phyloP scores from a whole-genome alignment of 23 red algal genomes.

The Gracilaria domingensis region DNA sequence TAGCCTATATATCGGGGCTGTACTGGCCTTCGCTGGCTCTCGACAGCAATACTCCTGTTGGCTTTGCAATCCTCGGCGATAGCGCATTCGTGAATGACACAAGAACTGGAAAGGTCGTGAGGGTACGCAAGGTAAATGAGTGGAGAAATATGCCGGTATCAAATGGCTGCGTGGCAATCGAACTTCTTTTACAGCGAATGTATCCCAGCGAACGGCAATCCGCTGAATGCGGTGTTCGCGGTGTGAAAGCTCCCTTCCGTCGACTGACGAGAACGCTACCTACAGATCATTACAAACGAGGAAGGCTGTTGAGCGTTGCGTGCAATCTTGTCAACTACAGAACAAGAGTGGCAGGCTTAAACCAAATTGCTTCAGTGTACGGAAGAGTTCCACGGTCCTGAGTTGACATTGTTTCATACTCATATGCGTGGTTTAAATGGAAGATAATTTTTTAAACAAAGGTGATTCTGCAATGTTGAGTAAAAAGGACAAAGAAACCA shows the following conservation, averaged over 20 bases:
- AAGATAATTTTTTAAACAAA: too few species aligned
- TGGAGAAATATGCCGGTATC: background rate
- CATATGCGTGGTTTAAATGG: too few species aligned
- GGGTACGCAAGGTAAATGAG: background rate
- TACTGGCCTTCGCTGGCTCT: slow-evolving; percentile 18
- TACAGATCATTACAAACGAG: slow-evolving; percentile 12
- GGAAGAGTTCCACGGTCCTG: too few species aligned
- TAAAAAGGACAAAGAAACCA: too few species aligned
- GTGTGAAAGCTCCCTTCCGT: slow-evolving; percentile 7
- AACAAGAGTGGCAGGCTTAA: slow-evolving; percentile 14
- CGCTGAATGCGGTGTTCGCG: slow-evolving; percentile 51
- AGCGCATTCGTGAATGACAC: slow-evolving; percentile 20
- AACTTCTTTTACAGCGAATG: slow-evolving; percentile 7
- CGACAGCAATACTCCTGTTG: slow-evolving; percentile 21
- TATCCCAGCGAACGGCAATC: slow-evolving; percentile 35
- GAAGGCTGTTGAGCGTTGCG: background rate
- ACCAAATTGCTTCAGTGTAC: slow-evolving; percentile 17
- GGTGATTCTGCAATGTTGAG: too few species aligned
- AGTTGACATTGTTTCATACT: too few species aligned
- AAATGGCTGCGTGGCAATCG: slow-evolving; percentile 6
- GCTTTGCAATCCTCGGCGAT: slow-evolving; percentile 30
- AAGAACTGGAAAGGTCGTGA: slow-evolving; percentile 8
- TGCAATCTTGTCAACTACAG: slow-evolving; percentile 29
- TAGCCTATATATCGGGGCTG: slow-evolving; percentile 35
- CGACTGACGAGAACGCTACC: background rate